phyloP scores from a whole-genome alignment of 2,329 filamentous ascomycete genomes.

The Penicillium sp. region DNA sequence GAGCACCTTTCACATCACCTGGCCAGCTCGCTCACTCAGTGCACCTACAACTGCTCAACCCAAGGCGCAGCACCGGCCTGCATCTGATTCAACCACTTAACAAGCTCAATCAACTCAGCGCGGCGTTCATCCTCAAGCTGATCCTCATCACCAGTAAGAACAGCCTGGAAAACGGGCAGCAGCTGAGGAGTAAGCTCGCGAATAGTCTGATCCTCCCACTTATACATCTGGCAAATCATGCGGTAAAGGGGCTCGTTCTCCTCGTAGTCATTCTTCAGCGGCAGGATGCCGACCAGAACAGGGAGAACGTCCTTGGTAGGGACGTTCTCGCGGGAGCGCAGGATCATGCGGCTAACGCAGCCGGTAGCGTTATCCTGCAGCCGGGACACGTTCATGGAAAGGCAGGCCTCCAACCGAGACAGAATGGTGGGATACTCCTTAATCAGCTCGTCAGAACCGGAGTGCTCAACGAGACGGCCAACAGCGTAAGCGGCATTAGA shows the following conservation, averaged over 20 bases:
- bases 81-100: slow-evolving; percentile 53
- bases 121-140: slow-evolving; percentile 55
- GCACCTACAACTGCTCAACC: slow-evolving; percentile 43
- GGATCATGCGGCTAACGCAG: slow-evolving; percentile 89
- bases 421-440: slow-evolving; percentile 78
- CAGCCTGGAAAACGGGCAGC: slow-evolving; percentile 53
- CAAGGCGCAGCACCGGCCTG: slow-evolving; percentile 45
- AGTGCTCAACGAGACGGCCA: slow-evolving; percentile 82
- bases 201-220: slow-evolving; percentile 52
- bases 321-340: slow-evolving; percentile 80
- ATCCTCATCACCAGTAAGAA: slow-evolving; percentile 49
- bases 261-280: slow-evolving; percentile 90
- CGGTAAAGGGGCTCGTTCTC: slow-evolving; percentile 94
- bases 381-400: slow-evolving; percentile 76
- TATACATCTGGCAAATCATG: slow-evolving; percentile 83
- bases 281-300: slow-evolving; percentile 75
- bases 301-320: slow-evolving; percentile 83
- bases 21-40: too few relatives aligned
- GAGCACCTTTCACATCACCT: too few relatives aligned
- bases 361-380: slow-evolving; percentile 92
- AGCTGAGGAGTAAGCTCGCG: slow-evolving; percentile 51
- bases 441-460: slow-evolving; percentile 73
- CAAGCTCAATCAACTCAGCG: slow-evolving; percentile 51
- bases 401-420: slow-evolving; percentile 80
- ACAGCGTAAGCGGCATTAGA: slow-evolving; percentile 93